Evolutionary conservation across 148 eudicot genomes (phyloP).

Genomic region (Drosera capensis): DNA sequence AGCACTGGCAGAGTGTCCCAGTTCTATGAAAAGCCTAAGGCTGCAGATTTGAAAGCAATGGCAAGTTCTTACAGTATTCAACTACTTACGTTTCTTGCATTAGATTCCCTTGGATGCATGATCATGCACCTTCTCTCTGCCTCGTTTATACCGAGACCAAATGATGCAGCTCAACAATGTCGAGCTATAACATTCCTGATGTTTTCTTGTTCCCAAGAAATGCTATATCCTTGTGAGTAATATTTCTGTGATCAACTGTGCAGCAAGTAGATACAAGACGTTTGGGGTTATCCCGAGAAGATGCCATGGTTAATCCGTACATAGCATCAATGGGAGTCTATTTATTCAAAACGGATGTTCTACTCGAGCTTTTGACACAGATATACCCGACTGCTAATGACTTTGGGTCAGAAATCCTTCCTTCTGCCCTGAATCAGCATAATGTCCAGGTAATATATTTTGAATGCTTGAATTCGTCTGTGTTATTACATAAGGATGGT

Average conservation of each 20-base stretch:
- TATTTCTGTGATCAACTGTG: slow-evolving; percentile 10
- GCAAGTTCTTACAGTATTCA: slow-evolving; percentile 11
- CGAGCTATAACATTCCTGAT: neutral
- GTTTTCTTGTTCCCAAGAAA: neutral
- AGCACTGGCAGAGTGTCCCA: slow-evolving; percentile 41
- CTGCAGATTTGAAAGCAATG: slow-evolving; percentile 46
- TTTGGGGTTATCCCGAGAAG: slow-evolving; percentile 56
- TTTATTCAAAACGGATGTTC: slow-evolving; percentile 58
- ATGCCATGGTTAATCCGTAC: slow-evolving; percentile 50
- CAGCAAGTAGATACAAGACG: slow-evolving; percentile 85
- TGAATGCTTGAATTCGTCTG: neutral
- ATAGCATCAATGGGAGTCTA: slow-evolving; percentile 99
- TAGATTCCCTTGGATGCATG: neutral
- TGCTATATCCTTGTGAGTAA: neutral
- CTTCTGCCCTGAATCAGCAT: slow-evolving; percentile 48
- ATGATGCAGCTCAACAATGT: no score
- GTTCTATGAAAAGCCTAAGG: slow-evolving; percentile 55
- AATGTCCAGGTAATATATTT: slow-evolving; percentile 47
- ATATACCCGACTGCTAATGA: slow-evolving; percentile 66
- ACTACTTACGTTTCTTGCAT: no score
- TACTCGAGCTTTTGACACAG: slow-evolving; percentile 54
- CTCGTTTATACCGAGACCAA: neutral
- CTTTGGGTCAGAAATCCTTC: slow-evolving; percentile 90
- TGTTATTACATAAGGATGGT: neutral
- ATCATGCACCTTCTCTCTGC: neutral